Evolutionary conservation across 2,329 filamentous ascomycete genomes (phyloP).

Genomic region (Exophiala sideris): DNA sequence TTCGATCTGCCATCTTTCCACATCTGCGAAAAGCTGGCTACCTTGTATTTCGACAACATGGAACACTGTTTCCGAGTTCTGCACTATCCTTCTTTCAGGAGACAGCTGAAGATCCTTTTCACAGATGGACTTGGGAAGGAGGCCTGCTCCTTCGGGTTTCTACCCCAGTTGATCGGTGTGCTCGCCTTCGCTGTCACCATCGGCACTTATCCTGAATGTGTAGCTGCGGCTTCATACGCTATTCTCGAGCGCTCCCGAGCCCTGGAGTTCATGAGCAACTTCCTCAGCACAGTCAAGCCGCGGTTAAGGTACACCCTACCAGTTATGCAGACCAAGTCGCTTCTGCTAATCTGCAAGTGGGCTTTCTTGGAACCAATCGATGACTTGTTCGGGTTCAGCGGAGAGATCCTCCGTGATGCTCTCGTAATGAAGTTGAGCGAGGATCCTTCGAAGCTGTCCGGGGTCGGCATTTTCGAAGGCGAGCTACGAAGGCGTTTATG

Average conservation of each 20-base stretch:
- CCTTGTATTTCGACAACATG: slow-evolving; percentile 28
- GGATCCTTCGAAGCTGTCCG: slow-evolving; percentile 12
- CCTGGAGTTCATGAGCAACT: slow-evolving; percentile 19
- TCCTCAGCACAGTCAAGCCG: slow-evolving; percentile 7
- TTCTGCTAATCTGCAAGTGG: slow-evolving; percentile 23
- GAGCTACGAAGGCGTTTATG: slow-evolving; percentile 33
- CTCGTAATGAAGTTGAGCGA: slow-evolving; percentile 24
- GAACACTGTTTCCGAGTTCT: slow-evolving; percentile 28
- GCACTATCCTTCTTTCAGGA: slow-evolving; percentile 18
- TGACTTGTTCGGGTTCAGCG: slow-evolving; percentile 22
- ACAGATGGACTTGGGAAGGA: slow-evolving; percentile 11
- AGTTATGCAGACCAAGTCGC: slow-evolving; percentile 22
- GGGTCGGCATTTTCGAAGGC: slow-evolving; percentile 23
- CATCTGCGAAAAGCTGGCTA: slow-evolving; percentile 17
- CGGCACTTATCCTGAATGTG: slow-evolving; percentile 23
- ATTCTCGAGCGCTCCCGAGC: slow-evolving; percentile 12
- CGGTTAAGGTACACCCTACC: slow-evolving; percentile 19
- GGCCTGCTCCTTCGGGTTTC: slow-evolving; percentile 18
- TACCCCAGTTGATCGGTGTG: slow-evolving; percentile 24
- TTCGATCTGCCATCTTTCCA: slow-evolving; percentile 17
- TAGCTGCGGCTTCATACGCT: slow-evolving; percentile 10
- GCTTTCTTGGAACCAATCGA: slow-evolving; percentile 13
- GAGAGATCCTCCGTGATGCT: slow-evolving; percentile 23
- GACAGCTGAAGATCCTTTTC: slow-evolving; percentile 21
- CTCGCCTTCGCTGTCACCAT: slow-evolving; percentile 19